phyloP scores from a whole-genome alignment of 1,139 yeast genomes.

The Saccharomyces hybrid region DNA sequence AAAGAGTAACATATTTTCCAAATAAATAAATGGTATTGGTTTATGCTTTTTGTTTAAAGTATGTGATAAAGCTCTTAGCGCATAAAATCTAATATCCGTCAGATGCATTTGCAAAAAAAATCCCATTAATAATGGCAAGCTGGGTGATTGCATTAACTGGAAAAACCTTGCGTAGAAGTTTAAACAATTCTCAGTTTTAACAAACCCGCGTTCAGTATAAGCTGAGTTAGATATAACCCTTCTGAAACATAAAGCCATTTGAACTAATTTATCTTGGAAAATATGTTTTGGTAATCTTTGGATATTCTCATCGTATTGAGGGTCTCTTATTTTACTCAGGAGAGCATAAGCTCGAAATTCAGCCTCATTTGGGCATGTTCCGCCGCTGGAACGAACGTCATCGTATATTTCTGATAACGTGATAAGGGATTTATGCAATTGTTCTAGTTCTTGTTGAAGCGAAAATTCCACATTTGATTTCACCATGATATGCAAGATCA shows the following conservation, averaged over 20 bases:
- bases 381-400: conserved; percentile 66
- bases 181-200: conserved; percentile 52
- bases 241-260: conserved; percentile 64
- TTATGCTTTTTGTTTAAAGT: conserved; percentile 67
- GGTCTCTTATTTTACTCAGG: conserved; percentile 71
- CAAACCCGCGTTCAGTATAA: conserved; percentile 49
- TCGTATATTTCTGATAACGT: conserved; percentile 83
- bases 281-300: conserved; percentile 60
- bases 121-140: conserved; percentile 62
- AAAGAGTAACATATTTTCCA: conserved; percentile 56
- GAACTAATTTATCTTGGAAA: conserved; percentile 50
- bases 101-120: conserved; percentile 77
- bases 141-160: conserved; percentile 40
- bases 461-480: conserved; percentile 70
- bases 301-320: conserved; percentile 72
- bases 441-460: conserved; percentile 93
- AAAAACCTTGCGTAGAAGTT: conserved; percentile 64
- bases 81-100: conserved; percentile 71
- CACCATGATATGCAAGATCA: conserved; percentile 83
- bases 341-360: conserved; percentile 89
- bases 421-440: conserved; percentile 84
- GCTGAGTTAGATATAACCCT: conserved; percentile 59
- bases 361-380: conserved; percentile 73
- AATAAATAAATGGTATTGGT: conserved; percentile 46
- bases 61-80: conserved; percentile 59